Conservation (phyloP, 192 early-diverging fungal species). For the Haplosporangium gracile region DNA sequence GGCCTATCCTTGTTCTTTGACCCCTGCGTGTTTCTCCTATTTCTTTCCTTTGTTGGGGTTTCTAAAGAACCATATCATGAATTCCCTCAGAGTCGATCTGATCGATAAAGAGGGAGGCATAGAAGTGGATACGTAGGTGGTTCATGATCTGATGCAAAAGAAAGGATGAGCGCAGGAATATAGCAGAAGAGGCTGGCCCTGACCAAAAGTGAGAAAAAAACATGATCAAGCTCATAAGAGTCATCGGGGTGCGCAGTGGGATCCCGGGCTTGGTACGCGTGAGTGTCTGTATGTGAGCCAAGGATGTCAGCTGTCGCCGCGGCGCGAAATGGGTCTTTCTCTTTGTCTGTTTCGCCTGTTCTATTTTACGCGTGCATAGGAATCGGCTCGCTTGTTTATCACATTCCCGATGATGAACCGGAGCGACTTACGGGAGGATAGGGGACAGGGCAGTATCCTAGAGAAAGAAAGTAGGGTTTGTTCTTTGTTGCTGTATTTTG, state of each 20-base stretch:
- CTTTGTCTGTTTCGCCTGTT: not conserved
- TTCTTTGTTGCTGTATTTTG: too few species aligned
- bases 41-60: not conserved
- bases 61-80: not conserved
- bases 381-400: too few species aligned
- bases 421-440: too few species aligned
- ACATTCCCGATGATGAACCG: too few species aligned
- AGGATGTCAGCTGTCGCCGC: not conserved
- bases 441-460: too few species aligned
- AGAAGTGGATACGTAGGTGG: too few species aligned
- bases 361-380: too few species aligned
- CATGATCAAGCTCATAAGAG: not conserved
- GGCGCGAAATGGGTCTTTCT: not conserved
- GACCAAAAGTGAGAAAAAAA: not conserved
- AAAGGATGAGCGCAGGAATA: too few species aligned
- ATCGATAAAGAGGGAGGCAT: not conserved
- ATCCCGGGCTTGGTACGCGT: not conserved
- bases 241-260: not conserved
- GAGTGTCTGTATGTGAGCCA: not conserved
- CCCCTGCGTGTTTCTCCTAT: not conserved
- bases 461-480: too few species aligned
- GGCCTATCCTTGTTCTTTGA: not conserved
- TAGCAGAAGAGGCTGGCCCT: too few species aligned
- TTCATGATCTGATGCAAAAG: too few species aligned
- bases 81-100: not conserved